Percentiles rank a stretch among this genome's conserved stretches.
Evolutionary conservation across 2,329 filamentous ascomycete genomes (phyloP).

Genomic region (Diaporthe velutina): DNA sequence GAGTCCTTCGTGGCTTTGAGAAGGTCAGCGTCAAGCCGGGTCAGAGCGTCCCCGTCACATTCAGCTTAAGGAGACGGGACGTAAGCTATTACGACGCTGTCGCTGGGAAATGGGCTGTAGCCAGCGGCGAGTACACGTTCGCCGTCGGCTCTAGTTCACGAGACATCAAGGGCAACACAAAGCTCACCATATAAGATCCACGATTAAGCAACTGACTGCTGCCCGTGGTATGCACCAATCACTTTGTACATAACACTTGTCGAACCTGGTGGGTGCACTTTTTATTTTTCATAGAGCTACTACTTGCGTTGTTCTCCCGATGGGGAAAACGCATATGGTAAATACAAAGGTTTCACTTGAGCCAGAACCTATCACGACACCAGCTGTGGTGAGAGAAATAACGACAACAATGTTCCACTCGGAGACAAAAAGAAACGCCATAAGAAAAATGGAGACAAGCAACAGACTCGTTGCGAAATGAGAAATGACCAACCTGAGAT

Average conservation of each 20-base stretch:
- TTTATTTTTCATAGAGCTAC: neutral
- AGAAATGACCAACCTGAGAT: neutral
- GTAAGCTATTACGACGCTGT: slow-evolving; percentile 74
- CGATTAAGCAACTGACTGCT: neutral
- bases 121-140: slow-evolving; percentile 57
- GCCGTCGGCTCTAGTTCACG: slow-evolving; percentile 62
- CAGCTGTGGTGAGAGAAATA: no score
- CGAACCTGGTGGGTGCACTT: neutral
- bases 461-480: neutral
- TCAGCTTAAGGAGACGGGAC: slow-evolving; percentile 72
- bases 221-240: neutral
- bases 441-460: neutral
- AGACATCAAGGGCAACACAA: slow-evolving; percentile 41
- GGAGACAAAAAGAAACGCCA: neutral
- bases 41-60: slow-evolving; percentile 55
- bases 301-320: neutral
- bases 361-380: neutral
- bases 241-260: neutral
- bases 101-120: slow-evolving; percentile 71
- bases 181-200: neutral
- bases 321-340: neutral
- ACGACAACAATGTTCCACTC: neutral
- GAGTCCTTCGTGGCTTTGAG: slow-evolving; percentile 75
- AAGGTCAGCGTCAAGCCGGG: slow-evolving; percentile 67
- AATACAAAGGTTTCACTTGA: neutral